Evolutionary conservation across 331 rosid genomes (phyloP).

Genomic region (Stylosanthes scabra): DNA sequence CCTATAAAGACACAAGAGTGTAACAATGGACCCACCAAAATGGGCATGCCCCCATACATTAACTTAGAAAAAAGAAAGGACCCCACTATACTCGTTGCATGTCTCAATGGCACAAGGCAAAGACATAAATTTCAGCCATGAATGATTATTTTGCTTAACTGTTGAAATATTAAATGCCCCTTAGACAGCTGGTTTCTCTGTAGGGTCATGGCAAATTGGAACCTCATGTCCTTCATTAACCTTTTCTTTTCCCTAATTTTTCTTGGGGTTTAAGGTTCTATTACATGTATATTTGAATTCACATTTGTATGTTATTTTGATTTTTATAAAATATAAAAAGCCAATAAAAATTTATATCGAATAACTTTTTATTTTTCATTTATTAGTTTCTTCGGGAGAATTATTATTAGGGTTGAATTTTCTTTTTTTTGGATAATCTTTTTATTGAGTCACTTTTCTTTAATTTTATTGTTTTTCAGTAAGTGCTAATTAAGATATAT

Average conservation of each 20-base stretch:
- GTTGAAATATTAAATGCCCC: constrained; percentile 49
- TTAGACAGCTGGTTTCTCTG: constrained; percentile 44
- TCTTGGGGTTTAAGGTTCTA: no score
- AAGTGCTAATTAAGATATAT: not conserved
- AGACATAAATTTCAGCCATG: constrained; percentile 54
- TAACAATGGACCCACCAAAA: constrained; percentile 29
- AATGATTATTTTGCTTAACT: constrained; percentile 42
- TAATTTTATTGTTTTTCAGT: constrained; percentile 40
- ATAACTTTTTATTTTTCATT: not conserved
- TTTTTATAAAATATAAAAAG: no score
- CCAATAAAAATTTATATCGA: no score
- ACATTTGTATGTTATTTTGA: no score
- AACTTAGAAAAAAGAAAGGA: not conserved
- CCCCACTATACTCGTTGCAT: constrained; percentile 35
- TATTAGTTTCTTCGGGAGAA: constrained; percentile 23
- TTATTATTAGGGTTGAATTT: constrained; percentile 34
- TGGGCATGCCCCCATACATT: not conserved
- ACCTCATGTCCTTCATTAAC: constrained; percentile 4
- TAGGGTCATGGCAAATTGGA: constrained; percentile 37
- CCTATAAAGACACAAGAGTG: constrained; percentile 39
- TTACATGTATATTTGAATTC: no score
- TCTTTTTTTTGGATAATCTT: constrained; percentile 10
- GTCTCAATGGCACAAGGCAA: constrained; percentile 50
- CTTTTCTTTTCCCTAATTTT: no score
- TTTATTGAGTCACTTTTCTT: constrained; percentile 41